These are phyloP conservation scores for Elsinoe perseae DNA, from an alignment of 2,329 filamentous ascomycete species.

Conservation along the genomic window DNA sequence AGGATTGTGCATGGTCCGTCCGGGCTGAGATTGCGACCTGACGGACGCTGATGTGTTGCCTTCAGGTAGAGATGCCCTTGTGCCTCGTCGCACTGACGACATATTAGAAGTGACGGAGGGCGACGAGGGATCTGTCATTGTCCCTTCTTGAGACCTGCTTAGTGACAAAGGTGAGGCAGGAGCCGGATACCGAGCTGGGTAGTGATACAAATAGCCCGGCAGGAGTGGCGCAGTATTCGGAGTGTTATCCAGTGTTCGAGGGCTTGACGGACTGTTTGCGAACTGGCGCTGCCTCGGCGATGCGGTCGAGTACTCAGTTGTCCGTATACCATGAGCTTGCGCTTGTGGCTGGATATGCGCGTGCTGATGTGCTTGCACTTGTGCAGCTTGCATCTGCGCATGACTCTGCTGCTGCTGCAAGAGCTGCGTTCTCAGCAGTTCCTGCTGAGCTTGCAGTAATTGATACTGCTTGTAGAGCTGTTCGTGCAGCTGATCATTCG, in stretches of 20 bases:
- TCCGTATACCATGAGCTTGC: constrained; percentile 27
- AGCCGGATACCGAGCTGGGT: constrained; percentile 36
- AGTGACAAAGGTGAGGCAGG: constrained; percentile 32
- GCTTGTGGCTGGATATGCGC: constrained; percentile 29
- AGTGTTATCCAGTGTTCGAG: constrained; percentile 26
- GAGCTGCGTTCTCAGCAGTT: constrained; percentile 35
- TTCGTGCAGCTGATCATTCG: constrained; percentile 39
- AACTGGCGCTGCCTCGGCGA: constrained; percentile 34
- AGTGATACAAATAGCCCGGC: constrained; percentile 40
- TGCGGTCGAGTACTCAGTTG: constrained; percentile 26
- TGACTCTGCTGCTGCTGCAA: constrained; percentile 36
- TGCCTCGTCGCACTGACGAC: constrained; percentile 36
- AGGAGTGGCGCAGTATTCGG: constrained; percentile 32
- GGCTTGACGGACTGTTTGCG: constrained; percentile 27
- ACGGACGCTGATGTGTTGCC: constrained; percentile 33
- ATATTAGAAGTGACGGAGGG: constrained; percentile 39
- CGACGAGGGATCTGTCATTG: constrained; percentile 42
- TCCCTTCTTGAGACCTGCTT: constrained; percentile 36
- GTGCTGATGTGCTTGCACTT: constrained; percentile 30
- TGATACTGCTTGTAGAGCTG: constrained; percentile 43
- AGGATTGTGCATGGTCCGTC: constrained; percentile 36
- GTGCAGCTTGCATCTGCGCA: constrained; percentile 22
- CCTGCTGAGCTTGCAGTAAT: constrained; percentile 31
- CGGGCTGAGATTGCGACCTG: constrained; percentile 45
- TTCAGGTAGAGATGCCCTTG: constrained; percentile 38